Evolutionary conservation across 257 asterid species (phyloP), one percentile per base, ranked within the genome.

Genomic region (Phtheirospermum japonicum): DNA sequence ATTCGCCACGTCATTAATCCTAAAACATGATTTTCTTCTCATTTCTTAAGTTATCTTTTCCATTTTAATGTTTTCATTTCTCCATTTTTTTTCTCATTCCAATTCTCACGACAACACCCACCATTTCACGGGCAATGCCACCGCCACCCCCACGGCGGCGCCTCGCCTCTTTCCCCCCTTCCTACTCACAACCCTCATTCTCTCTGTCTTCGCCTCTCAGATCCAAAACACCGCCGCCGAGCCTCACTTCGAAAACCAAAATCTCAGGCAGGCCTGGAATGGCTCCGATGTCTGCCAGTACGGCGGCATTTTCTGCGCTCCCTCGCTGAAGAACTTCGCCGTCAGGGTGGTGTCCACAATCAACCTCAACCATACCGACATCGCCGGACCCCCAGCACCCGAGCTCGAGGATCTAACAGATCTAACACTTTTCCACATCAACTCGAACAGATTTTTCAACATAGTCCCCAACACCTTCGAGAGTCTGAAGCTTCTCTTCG

Each of bases 401-500:
- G 82, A 81, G 62, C 80, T 81, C 2, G 87, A 84, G 1, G 12
- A 73, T 13, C 72, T 81, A 10, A 73, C 82, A 16, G 87, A 78
- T 62, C 80, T 81, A 19, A 80, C 80, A 7, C 71, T 78, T 14
- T 76, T 81, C 64, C 87, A 81, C 69, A 73, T 81, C 26, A 81
- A 76, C 53, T 73, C 82, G 4, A 81, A 81, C 61, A 17, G 87
- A 51, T 81, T 81, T 62, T 81, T 84, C 61, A 84, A 84, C 7
- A 63, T 76, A 0, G 68, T 81, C 8, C 84, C 87, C 0, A 9
- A 7, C 0, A 81, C 40, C 10, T n/a, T n/a, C n/a, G n/a, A n/a
- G n/a, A n/a, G n/a, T n/a, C n/a, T n/a, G n/a, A n/a, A n/a, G n/a
- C n/a, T n/a, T n/a, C n/a, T n/a, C n/a, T 75, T 78, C 78, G 40